These are phyloP conservation scores for Russula griseocarnosa DNA, from an alignment of 768 basidiomycete species.

Conservation along the genomic window DNA sequence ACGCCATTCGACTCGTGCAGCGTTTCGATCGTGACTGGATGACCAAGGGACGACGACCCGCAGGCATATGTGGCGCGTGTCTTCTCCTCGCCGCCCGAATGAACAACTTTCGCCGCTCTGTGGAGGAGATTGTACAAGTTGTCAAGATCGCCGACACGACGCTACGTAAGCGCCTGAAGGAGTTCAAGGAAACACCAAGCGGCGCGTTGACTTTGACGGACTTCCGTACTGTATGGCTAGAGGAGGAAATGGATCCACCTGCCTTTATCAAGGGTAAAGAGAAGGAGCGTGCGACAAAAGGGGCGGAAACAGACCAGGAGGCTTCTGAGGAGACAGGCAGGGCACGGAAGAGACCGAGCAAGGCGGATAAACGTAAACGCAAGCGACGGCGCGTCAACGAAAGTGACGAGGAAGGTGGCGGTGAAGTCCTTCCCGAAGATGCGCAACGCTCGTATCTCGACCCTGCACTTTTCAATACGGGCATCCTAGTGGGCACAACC, in stretches of 20 bases:
- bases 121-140: slow-evolving; percentile 96
- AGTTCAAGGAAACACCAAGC: slow-evolving; percentile 89
- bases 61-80: slow-evolving; percentile 96
- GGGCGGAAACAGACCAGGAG: slow-evolving; percentile 36
- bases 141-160: slow-evolving; percentile 99
- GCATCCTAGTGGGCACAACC: slow-evolving; percentile 60
- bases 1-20: slow-evolving; percentile 89
- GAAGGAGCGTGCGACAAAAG: slow-evolving; percentile 55
- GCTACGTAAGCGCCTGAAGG: slow-evolving; percentile 85
- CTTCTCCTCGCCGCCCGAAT: slow-evolving; percentile 93
- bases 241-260: slow-evolving; percentile 89
- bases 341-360: slow-evolving; percentile 34
- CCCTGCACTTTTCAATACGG: slow-evolving; percentile 56
- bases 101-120: slow-evolving; percentile 92
- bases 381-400: slow-evolving; percentile 40
- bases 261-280: slow-evolving; percentile 78
- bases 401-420: slow-evolving; percentile 39
- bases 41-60: slow-evolving; percentile 89
- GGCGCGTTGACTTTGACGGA: slow-evolving; percentile 83
- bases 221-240: slow-evolving; percentile 86
- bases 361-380: slow-evolving; percentile 37
- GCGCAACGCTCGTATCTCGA: slow-evolving; percentile 42
- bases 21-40: slow-evolving; percentile 98
- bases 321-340: slow-evolving; percentile 32
- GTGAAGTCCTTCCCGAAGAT: slow-evolving; percentile 27